Conservation (phyloP, 371 early-diverging fungal genomes). For the Blyttiomyces sp. region DNA sequence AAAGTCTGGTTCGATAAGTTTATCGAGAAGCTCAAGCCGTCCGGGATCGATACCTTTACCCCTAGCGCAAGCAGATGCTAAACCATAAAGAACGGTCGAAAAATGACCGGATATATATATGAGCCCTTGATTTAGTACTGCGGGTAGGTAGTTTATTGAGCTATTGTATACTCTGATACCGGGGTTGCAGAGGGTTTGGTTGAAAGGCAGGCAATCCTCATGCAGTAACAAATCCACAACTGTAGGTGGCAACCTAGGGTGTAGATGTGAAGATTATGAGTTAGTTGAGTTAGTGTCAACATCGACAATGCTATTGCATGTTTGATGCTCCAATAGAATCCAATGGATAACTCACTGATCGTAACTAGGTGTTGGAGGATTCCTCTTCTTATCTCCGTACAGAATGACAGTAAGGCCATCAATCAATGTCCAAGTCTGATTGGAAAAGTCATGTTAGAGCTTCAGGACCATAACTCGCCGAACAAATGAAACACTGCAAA, state of each 20-base stretch:
- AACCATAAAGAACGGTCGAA: too few species aligned
- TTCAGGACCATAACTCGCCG: background rate
- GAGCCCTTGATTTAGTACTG: background rate
- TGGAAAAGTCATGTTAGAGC: too few species aligned
- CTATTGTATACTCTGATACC: background rate
- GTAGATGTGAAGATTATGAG: background rate
- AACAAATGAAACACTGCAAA: too few species aligned
- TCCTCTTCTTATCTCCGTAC: background rate
- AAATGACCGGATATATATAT: too few species aligned
- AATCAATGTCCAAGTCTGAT: too few species aligned
- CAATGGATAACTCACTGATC: background rate
- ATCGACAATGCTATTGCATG: background rate
- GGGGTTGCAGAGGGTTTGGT: conserved; percentile 7
- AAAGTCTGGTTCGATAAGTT: conserved; percentile 6
- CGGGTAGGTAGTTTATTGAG: background rate
- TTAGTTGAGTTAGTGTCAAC: background rate
- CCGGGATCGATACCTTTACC: too few species aligned
- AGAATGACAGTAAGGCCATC: too few species aligned
- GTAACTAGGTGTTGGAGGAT: background rate
- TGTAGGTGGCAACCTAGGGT: background rate
- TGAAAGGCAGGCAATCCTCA: conserved; percentile 10
- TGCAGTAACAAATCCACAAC: background rate
- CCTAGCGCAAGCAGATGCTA: too few species aligned
- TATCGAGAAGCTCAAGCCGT: background rate
- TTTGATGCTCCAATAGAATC: background rate